Base-by-base conservation (phyloP, 148 eudicot species). In the Nepenthes mirabilis region DNA sequence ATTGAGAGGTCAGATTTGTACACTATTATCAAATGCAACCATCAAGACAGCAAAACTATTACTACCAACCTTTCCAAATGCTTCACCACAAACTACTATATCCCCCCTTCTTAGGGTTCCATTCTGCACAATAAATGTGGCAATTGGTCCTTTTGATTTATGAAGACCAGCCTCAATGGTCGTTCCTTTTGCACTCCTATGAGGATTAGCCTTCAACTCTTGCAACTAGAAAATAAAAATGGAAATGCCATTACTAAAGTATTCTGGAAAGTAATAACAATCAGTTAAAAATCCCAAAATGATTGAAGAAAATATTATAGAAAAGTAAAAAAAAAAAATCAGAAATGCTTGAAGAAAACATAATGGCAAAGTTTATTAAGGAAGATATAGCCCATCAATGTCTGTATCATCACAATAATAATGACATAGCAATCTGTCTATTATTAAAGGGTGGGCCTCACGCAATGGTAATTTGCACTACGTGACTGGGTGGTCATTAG, bases 161-260 rank as follows among this genome's bases (percentile, higher is more conserved):
- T 86, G 77, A 72, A 88, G 99, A 72, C 96, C 97, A 33, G 99
- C 99, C 76, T 93, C 99, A 69, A 93, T 93, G 61, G 86, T 84
- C 33, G 81, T 84, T 52, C 99, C 99, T 69, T 82, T 93, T 47
- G 99, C 99, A 65, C 67, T 83, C 74, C 97, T 84, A 54, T 79
- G 68, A 65, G 97, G 99, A 82, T 93, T 93, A 49, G 99, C 99
- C 76, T 93, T 93, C 75, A 93, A 68, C 66, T 93, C 99, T 84
- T 93, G 89, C 82, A 93, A 64, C 99, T 93, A 57, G 55, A 23
- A 51, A 1, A 60, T 13, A 47, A 49, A n/a, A 58, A 65, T 50
- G 40, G 13, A 37, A 37, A 54, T 7, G 23, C 23, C 23, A 23
- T 23, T 23, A 23, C 23, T 23, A 23, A 5, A n/a, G 53, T 50